phyloP scores from a whole-genome alignment of 257 asterid species.

The Solanum etuberosum region DNA sequence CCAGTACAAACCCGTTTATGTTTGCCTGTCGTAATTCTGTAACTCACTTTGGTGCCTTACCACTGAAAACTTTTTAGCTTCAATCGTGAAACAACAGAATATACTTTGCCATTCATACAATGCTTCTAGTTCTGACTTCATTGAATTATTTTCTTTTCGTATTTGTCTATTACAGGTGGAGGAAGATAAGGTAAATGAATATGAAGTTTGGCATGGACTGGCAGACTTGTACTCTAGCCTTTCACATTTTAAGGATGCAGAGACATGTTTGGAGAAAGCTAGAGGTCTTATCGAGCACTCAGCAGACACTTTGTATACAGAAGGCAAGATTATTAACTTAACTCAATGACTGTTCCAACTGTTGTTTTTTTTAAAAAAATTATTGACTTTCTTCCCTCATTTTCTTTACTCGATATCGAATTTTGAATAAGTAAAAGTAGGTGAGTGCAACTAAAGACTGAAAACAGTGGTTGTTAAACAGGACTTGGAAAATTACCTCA shows the following conservation, averaged over 20 bases:
- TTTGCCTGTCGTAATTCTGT: not conserved
- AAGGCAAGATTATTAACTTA: slow-evolving; percentile 42
- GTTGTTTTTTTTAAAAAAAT: not conserved
- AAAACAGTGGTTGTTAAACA: not conserved
- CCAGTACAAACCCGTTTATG: not conserved
- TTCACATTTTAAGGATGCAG: slow-evolving; percentile 92
- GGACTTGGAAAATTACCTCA: not conserved
- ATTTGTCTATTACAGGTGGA: slow-evolving; percentile 35
- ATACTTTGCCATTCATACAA: not conserved
- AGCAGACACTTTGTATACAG: slow-evolving; percentile 70
- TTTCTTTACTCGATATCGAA: not conserved
- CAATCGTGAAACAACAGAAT: not conserved
- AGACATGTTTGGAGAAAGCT: slow-evolving; percentile 82
- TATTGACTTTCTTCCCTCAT: not conserved
- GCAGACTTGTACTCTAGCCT: slow-evolving; percentile 85
- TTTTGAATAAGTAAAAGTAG: not conserved
- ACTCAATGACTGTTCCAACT: not conserved
- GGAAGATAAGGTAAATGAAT: slow-evolving; percentile 67
- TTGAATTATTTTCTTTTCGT: not conserved
- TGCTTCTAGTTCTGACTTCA: slow-evolving; percentile 1
- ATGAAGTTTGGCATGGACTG: slow-evolving; percentile 93
- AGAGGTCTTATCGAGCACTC: slow-evolving; percentile 63
- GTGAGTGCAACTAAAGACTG: not conserved
- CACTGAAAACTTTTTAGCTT: not conserved
- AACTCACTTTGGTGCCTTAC: not conserved